phyloP scores from a whole-genome alignment of 2,329 filamentous ascomycete species.

The Sporothrix inflata region DNA sequence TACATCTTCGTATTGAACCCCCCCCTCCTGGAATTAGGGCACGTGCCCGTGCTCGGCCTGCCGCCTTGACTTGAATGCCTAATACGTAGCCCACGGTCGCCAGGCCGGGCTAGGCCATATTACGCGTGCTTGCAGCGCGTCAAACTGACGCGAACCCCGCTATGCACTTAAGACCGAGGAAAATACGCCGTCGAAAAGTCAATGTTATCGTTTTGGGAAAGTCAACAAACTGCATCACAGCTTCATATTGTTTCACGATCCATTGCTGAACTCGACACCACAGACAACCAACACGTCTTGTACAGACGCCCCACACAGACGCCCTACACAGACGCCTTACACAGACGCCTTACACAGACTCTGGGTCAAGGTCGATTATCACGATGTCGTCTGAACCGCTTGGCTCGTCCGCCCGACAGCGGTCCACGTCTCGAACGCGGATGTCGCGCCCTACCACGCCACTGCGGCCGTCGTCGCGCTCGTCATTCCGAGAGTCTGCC shows the following conservation, averaged over 20 bases:
- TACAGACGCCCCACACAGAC: not conserved
- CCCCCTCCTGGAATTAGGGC: not conserved
- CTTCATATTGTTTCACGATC: not conserved
- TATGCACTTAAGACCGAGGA: too few species aligned
- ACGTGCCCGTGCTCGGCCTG: slow-evolving; percentile 18
- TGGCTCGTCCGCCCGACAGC: slow-evolving; percentile 38
- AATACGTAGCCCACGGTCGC: too few species aligned
- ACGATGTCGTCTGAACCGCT: slow-evolving; percentile 25
- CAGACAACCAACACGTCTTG: not conserved
- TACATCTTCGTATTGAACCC: too few species aligned
- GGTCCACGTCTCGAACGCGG: slow-evolving; percentile 64
- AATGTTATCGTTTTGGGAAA: not conserved
- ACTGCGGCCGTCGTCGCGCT: slow-evolving; percentile 84
- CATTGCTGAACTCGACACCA: not conserved
- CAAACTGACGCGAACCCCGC: slow-evolving; percentile 3
- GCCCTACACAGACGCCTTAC: not conserved
- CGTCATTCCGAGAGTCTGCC: slow-evolving; percentile 80
- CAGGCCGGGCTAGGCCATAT: too few species aligned
- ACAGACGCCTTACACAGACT: not conserved
- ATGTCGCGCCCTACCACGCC: slow-evolving; percentile 86
- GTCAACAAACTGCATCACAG: not conserved
- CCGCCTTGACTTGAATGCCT: too few species aligned
- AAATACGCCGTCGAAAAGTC: not conserved
- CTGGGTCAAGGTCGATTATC: not conserved
- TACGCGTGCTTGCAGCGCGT: slow-evolving; percentile 4